Evolutionary conservation across 129 eudicot species (phyloP).

Genomic region (Centaurea solstitialis): DNA sequence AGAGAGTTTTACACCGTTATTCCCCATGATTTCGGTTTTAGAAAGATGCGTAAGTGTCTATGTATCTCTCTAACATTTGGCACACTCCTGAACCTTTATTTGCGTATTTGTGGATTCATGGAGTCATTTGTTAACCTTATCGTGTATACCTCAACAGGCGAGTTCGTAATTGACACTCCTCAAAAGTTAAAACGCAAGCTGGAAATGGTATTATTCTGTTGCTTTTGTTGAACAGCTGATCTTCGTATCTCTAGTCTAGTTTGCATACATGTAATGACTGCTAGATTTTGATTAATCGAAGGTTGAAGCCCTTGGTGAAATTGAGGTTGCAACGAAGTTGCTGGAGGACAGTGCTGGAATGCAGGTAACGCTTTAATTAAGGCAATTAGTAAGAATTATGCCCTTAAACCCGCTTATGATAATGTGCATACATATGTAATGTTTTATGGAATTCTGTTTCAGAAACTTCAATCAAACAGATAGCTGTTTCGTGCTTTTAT

Average conservation of each 20-base stretch:
- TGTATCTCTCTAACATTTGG: not conserved
- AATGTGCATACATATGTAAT: not conserved
- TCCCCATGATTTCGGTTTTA: constrained; percentile 97
- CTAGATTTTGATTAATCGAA: constrained; percentile 25
- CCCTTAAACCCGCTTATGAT: not conserved
- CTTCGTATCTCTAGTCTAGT: not conserved
- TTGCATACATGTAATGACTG: not conserved
- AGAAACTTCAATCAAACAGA: too few relatives aligned
- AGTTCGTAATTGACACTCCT: constrained; percentile 92
- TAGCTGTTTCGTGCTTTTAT: too few relatives aligned
- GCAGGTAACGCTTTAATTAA: constrained; percentile 55
- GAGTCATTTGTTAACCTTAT: not conserved
- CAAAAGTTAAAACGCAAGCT: constrained; percentile 83
- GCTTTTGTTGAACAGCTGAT: not conserved
- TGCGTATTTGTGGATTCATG: not conserved
- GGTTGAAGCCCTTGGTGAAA: constrained; percentile 98
- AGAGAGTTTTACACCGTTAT: constrained; percentile 94
- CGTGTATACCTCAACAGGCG: constrained; percentile 51
- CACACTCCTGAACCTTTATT: not conserved
- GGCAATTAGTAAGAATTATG: not conserved
- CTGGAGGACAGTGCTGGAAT: constrained; percentile 58
- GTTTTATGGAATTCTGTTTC: too few relatives aligned
- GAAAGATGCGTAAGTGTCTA: constrained; percentile 80
- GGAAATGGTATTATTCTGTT: constrained; percentile 64
- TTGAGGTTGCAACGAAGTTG: constrained; percentile 94